phyloP scores from a whole-genome alignment of 345 rosid genomes.

The Laguncularia racemosa region DNA sequence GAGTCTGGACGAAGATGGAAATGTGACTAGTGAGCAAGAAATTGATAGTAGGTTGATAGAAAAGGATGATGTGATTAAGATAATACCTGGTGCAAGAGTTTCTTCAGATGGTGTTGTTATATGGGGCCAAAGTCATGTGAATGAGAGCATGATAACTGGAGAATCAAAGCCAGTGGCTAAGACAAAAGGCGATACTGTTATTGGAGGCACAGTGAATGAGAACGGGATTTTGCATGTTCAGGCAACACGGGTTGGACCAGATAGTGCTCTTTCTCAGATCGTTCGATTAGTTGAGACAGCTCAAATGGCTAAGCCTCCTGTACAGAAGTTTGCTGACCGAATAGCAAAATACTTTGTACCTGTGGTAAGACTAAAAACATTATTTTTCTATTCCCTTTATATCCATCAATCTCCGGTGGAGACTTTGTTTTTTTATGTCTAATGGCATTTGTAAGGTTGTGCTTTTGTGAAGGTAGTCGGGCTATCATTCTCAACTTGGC shows the following conservation, averaged over 20 bases:
- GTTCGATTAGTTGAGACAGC: conserved; percentile 84
- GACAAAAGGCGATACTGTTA: conserved; percentile 67
- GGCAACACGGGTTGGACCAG: conserved; percentile 81
- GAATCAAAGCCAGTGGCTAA: conserved; percentile 70
- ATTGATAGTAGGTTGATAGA: conserved; percentile 71
- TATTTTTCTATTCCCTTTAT: neutral
- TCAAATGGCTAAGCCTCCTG: conserved; percentile 90
- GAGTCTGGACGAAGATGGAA: conserved; percentile 46
- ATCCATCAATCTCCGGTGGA: neutral
- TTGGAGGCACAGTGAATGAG: conserved; percentile 84
- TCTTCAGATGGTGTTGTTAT: conserved; percentile 65
- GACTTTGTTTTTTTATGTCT: too few species aligned
- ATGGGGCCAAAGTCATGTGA: conserved; percentile 71
- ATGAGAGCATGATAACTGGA: conserved; percentile 80
- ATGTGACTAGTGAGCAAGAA: conserved; percentile 56
- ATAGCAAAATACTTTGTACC: conserved; percentile 84
- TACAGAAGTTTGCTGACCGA: conserved; percentile 81
- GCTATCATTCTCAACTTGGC: conserved; percentile 66
- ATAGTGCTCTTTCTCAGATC: conserved; percentile 87
- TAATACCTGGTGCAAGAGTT: conserved; percentile 62
- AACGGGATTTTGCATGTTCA: conserved; percentile 71
- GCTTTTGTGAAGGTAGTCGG: conserved; percentile 44
- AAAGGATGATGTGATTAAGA: conserved; percentile 71
- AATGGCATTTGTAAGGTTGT: neutral
- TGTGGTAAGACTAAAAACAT: conserved; percentile 26